Percentiles rank a stretch among this genome's conserved stretches.
These are phyloP conservation scores for Tephrocybe sp. DNA, from an alignment of 768 basidiomycete genomes.

Conservation along the genomic window DNA sequence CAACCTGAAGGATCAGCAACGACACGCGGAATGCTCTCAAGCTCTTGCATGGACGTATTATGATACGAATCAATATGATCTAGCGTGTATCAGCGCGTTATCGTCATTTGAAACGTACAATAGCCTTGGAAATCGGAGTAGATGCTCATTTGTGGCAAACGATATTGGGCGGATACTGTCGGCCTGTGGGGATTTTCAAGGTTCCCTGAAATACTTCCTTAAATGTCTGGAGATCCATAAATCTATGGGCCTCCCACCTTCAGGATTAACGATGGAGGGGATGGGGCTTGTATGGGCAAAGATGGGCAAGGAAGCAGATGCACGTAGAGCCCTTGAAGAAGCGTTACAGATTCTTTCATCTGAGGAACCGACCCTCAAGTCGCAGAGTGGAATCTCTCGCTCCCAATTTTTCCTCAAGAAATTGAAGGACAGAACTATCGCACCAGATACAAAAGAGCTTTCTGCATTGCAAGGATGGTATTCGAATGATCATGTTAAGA, in stretches of 20 bases:
- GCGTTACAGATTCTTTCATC: neutral
- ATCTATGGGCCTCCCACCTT: neutral
- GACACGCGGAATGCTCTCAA: conserved; percentile 3
- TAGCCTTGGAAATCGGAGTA: neutral
- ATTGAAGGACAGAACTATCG: neutral
- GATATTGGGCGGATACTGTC: neutral
- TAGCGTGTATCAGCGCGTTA: neutral
- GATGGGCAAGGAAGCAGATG: neutral
- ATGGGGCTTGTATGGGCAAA: neutral
- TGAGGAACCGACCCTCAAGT: neutral
- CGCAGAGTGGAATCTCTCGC: neutral
- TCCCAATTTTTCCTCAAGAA: neutral
- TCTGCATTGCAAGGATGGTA: neutral
- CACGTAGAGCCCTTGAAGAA: conserved; percentile 1
- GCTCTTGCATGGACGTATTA: conserved; percentile 1
- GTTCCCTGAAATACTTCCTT: neutral
- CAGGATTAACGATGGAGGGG: neutral
- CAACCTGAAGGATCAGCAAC: neutral
- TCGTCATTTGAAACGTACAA: conserved; percentile 2
- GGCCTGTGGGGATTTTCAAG: neutral
- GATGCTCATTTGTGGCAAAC: neutral
- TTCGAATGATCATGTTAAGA: neutral
- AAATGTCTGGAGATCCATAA: neutral
- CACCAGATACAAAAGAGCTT: neutral
- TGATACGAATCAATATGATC: neutral